Conservation (phyloP, 2,329 filamentous ascomycete genomes). For the Ascochyta koolunga region DNA sequence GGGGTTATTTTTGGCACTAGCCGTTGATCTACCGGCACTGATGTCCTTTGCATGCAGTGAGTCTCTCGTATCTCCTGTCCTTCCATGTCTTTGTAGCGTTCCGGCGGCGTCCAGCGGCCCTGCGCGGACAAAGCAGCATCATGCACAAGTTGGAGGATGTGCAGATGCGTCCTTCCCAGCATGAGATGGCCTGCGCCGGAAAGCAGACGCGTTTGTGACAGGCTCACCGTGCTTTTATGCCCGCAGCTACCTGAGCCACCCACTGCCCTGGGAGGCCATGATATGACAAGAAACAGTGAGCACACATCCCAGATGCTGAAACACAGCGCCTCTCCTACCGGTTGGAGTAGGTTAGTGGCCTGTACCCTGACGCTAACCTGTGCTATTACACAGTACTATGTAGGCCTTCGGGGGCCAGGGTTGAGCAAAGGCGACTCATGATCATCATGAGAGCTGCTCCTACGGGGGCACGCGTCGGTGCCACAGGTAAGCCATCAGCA, state of each 20-base stretch:
- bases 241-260: constrained; percentile 5
- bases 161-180: neutral
- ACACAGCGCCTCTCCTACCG: constrained; percentile 9
- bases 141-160: neutral
- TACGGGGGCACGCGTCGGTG: neutral
- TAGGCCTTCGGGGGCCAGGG: no score
- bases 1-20: constrained; percentile 19
- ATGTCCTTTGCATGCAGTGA: neutral
- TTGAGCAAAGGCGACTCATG: neutral
- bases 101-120: neutral
- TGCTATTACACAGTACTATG: no score
- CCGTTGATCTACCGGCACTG: neutral
- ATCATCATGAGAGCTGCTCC: neutral
- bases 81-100: neutral
- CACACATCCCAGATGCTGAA: constrained; percentile 5
- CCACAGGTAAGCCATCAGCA: neutral
- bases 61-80: neutral
- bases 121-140: neutral
- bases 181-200: neutral
- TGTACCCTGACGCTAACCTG: neutral
- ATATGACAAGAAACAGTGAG: constrained; percentile 8
- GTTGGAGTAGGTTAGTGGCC: neutral
- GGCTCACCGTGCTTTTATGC: neutral
- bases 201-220: neutral
- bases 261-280: constrained; percentile 4